A percentile compares a stretch with the other conserved stretches of the same genome.
These are phyloP conservation scores for Tuber aestivum DNA, from an alignment of 495 filamentous ascomycete genomes.

Conservation along the genomic window DNA sequence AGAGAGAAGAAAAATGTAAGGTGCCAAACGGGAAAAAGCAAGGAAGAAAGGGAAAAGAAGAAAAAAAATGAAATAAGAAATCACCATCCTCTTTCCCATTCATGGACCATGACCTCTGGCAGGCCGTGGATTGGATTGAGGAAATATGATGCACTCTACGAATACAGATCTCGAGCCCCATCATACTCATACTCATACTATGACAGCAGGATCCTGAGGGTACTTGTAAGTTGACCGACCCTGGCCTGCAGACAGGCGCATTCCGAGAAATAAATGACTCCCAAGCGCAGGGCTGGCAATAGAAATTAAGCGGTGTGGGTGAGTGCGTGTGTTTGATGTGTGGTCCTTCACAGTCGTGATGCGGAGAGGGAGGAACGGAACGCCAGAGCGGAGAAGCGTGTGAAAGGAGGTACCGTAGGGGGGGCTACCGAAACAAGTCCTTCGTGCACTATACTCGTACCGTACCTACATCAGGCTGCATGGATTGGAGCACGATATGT, in stretches of 20 bases:
- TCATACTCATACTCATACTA: too few species aligned
- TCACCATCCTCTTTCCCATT: slow-evolving; percentile 6
- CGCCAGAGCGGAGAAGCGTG: slow-evolving; percentile 29
- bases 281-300: slow-evolving; percentile 21
- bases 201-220: slow-evolving; percentile 13
- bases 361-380: slow-evolving; percentile 16
- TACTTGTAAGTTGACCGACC: slow-evolving; percentile 25
- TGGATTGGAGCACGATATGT: neutral
- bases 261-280: slow-evolving; percentile 32
- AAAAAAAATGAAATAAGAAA: slow-evolving; percentile 14
- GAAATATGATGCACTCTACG: slow-evolving; percentile 7
- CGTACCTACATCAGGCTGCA: slow-evolving; percentile 4
- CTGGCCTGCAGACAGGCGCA: slow-evolving; percentile 32
- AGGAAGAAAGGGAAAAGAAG: neutral
- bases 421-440: slow-evolving; percentile 23
- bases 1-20: neutral
- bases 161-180: slow-evolving; percentile 17
- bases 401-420: slow-evolving; percentile 21
- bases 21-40: slow-evolving; percentile 4
- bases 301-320: neutral
- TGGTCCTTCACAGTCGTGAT: slow-evolving; percentile 16
- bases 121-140: neutral
- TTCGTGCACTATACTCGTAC: neutral
- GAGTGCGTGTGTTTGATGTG: neutral
- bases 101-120: neutral